phyloP scores from a whole-genome alignment of 352 stramenopile genomes.

The Globisporangium nunn region DNA sequence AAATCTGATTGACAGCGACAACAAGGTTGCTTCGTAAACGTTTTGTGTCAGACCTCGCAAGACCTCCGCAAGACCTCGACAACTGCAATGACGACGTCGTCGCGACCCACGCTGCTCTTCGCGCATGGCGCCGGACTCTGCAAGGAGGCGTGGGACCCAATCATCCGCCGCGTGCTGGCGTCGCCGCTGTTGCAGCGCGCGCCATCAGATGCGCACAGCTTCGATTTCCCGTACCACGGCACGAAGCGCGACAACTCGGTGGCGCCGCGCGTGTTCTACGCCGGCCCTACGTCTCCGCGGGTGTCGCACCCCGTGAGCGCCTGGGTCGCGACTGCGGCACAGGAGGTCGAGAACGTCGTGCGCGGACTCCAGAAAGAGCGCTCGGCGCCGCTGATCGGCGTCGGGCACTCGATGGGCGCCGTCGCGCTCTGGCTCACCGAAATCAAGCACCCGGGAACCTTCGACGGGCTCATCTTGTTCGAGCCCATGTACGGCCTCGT shows the following conservation, averaged over 20 bases:
- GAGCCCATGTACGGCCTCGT: slow-evolving; percentile 30
- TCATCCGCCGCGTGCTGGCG: slow-evolving; percentile 27
- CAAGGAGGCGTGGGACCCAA: slow-evolving; percentile 36
- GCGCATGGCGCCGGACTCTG: slow-evolving; percentile 49
- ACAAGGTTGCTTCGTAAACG: too few relatives aligned
- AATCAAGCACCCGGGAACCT: slow-evolving; percentile 25
- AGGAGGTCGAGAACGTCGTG: slow-evolving; percentile 16
- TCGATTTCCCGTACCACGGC: slow-evolving; percentile 41
- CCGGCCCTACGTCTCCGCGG: slow-evolving; percentile 11
- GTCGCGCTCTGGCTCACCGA: slow-evolving; percentile 30
- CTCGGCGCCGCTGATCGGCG: slow-evolving; percentile 29
- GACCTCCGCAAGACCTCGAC: not conserved
- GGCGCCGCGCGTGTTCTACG: slow-evolving; percentile 8
- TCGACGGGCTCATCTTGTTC: slow-evolving; percentile 36
- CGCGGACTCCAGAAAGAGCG: slow-evolving; percentile 10
- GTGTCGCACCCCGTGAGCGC: slow-evolving; percentile 35
- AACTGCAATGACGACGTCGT: not conserved
- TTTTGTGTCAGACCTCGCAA: not conserved
- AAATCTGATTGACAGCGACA: too few relatives aligned
- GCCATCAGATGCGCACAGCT: slow-evolving; percentile 9
- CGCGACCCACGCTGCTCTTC: slow-evolving; percentile 22
- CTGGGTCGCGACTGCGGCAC: slow-evolving; percentile 7
- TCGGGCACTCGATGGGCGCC: slow-evolving; percentile 43
- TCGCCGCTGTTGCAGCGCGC: slow-evolving; percentile 22
- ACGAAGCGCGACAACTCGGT: slow-evolving; percentile 28